These are phyloP conservation scores for Scenedesmus sp. DNA, from an alignment of 163 green algal genomes.

Conservation along the genomic window DNA sequence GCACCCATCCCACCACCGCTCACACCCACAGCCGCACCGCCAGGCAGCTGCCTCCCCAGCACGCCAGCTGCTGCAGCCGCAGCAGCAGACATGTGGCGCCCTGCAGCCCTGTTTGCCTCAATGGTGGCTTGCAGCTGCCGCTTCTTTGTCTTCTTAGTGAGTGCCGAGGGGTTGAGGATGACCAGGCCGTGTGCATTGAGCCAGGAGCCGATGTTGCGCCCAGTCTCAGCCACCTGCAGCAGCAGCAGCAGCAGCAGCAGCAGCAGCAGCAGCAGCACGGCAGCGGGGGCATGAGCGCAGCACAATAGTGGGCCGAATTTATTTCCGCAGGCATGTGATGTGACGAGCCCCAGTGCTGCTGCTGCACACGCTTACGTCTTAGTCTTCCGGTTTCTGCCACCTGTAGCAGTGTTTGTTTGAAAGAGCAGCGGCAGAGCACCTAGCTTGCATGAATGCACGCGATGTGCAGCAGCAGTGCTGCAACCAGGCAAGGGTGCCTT, in stretches of 20 bases:
- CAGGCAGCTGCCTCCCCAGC: neutral
- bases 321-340: no score
- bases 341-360: no score
- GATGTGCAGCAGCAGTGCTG: no score
- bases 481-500: no score
- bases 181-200: slow-evolving; percentile 8
- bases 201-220: slow-evolving; percentile 35
- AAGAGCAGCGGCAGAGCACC: no score
- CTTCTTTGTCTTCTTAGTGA: slow-evolving; percentile 26
- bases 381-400: no score
- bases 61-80: slow-evolving; percentile 1
- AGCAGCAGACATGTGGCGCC: neutral
- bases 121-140: neutral
- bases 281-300: neutral
- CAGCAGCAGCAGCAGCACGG: no score
- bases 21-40: neutral
- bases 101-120: neutral
- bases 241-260: neutral
- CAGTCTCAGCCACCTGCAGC: slow-evolving; percentile 29
- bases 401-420: no score
- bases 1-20: neutral
- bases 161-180: slow-evolving; percentile 5
- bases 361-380: no score
- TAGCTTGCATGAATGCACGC: no score
- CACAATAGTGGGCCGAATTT: neutral